phyloP scores from a whole-genome alignment of 1,284 basidiomycete genomes.

The Bjerkandera adusta region DNA sequence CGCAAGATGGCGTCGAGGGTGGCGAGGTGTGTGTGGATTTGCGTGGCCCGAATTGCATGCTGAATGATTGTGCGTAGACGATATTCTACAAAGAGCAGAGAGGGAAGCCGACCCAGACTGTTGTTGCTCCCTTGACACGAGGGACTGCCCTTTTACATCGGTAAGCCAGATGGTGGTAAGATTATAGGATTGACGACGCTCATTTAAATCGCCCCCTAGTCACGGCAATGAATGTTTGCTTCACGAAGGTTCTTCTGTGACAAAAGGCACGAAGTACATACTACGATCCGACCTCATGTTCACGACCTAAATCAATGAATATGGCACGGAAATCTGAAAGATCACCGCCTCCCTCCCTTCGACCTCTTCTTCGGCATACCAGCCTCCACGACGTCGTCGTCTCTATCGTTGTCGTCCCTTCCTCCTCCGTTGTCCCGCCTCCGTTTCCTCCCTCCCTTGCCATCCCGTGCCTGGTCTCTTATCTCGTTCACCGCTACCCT shows the following conservation, averaged over 20 bases:
- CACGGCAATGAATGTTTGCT: constrained; percentile 75
- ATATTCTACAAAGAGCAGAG: constrained; percentile 65
- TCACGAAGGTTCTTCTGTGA: constrained; percentile 73
- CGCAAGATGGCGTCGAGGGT: constrained; percentile 70
- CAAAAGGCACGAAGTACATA: constrained; percentile 72
- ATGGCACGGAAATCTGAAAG: not conserved
- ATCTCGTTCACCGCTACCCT: constrained; percentile 82
- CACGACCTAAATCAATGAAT: constrained; percentile 30
- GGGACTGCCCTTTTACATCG: constrained; percentile 75
- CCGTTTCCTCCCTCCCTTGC: constrained; percentile 55
- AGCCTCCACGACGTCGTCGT: constrained; percentile 84
- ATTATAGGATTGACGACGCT: not conserved
- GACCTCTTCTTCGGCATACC: constrained; percentile 61
- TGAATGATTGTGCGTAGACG: constrained; percentile 52
- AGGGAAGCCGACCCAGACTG: constrained; percentile 47
- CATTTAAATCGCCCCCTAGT: constrained; percentile 39
- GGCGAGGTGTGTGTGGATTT: constrained; percentile 64
- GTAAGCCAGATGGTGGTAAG: constrained; percentile 34
- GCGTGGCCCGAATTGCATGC: no score
- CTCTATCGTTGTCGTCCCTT: constrained; percentile 76
- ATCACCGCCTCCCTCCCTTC: constrained; percentile 28
- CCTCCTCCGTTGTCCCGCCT: constrained; percentile 46
- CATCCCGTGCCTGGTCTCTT: constrained; percentile 59
- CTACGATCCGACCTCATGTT: constrained; percentile 79
- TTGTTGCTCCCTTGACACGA: constrained; percentile 58